Percentiles rank a stretch among this genome's conserved stretches.
Conservation (phyloP, 371 early-diverging fungal genomes). For the Saksenaea vasiformis region DNA sequence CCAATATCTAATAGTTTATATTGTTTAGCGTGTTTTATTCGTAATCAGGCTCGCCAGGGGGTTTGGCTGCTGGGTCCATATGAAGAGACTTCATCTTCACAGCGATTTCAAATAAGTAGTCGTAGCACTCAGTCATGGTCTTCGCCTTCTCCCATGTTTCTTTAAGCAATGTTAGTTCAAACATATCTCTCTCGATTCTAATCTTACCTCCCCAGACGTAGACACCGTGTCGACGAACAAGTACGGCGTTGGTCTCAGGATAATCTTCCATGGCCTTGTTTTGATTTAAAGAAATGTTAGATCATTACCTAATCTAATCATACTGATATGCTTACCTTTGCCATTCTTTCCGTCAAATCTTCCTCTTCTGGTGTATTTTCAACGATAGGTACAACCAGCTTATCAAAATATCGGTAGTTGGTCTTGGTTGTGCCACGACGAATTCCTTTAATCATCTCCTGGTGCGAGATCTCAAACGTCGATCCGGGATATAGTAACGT, state of each 20-base stretch:
- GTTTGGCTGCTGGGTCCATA: slow-evolving; percentile 69
- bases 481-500: slow-evolving; percentile 78
- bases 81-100: slow-evolving; percentile 89
- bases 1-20: too few species aligned
- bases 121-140: slow-evolving; percentile 98
- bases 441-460: slow-evolving; percentile 99
- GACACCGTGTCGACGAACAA: slow-evolving; percentile 90
- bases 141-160: slow-evolving; percentile 97
- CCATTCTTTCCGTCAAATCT: slow-evolving; percentile 90
- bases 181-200: too few species aligned
- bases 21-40: slow-evolving; percentile 13
- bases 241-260: slow-evolving; percentile 94
- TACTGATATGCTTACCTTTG: slow-evolving; percentile 51
- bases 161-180: slow-evolving; percentile 19
- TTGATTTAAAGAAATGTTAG: background rate
- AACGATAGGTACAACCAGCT: slow-evolving; percentile 91
- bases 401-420: slow-evolving; percentile 78
- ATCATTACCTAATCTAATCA: background rate
- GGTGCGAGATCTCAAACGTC: slow-evolving; percentile 87
- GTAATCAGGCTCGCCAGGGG: slow-evolving; percentile 31
- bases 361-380: slow-evolving; percentile 97
- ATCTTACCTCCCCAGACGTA: slow-evolving; percentile 90
- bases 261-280: slow-evolving; percentile 78
- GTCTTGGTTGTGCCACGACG: slow-evolving; percentile 70
- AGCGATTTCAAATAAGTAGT: slow-evolving; percentile 95